These are phyloP conservation scores for Aspergillus olivimuriae DNA, from an alignment of 495 filamentous ascomycete species.

Conservation along the genomic window DNA sequence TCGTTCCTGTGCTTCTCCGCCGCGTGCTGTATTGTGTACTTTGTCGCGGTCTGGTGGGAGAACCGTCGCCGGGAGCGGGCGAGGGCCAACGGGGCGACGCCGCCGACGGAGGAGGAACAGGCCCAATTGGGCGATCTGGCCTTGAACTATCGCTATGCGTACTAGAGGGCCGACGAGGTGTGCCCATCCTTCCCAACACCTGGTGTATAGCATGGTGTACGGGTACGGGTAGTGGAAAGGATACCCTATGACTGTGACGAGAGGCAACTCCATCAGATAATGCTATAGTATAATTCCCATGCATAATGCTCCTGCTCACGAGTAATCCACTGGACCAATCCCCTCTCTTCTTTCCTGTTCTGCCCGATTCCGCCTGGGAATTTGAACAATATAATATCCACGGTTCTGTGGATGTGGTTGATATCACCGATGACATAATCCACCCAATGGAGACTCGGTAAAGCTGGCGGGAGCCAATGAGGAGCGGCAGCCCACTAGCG, in stretches of 20 bases:
- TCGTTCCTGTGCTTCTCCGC: conserved; percentile 65
- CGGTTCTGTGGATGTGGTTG: no score
- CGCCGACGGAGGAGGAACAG: conserved; percentile 21
- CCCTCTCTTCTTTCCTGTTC: no score
- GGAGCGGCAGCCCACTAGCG: conserved; percentile 16
- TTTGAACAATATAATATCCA: no score
- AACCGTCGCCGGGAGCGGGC: conserved; percentile 56
- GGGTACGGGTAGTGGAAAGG: no score
- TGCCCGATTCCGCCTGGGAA: no score
- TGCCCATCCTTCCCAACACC: no score
- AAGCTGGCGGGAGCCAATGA: conserved; percentile 16
- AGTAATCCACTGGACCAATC: no score
- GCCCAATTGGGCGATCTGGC: conserved; percentile 35
- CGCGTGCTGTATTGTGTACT: conserved; percentile 54
- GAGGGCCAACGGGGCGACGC: conserved; percentile 15
- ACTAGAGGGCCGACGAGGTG: conserved; percentile 15
- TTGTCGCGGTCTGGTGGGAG: conserved; percentile 49
- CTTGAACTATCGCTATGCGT: conserved; percentile 35
- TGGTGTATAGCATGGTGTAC: no score
- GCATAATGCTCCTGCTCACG: no score
- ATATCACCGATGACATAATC: conserved; percentile 12
- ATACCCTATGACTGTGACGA: no score
- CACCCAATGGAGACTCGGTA: conserved; percentile 20
- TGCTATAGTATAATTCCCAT: no score
- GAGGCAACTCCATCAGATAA: no score